Evolutionary conservation across 2,329 filamentous ascomycete genomes (phyloP), one percentile per base, ranked within the genome.

Genomic region (Colletotrichum sp.): DNA sequence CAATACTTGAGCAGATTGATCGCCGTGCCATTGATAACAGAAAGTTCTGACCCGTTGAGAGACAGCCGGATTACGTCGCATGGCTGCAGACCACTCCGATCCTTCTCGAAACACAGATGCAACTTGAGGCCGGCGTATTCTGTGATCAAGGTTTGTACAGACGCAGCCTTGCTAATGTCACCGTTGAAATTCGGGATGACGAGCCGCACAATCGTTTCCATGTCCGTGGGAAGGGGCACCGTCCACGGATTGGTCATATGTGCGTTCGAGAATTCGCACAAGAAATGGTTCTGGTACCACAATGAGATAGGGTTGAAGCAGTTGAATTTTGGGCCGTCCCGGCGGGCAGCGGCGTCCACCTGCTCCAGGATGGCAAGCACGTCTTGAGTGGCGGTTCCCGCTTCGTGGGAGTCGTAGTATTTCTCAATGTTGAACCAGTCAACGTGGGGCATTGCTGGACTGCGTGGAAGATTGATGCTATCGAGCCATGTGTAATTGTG

Each of bases 401-500:
- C n/a, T 22, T 48, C 10, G 6, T 22, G 10, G 43, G 43, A 22
- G 18, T 48, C 6, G 22, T 27, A 58, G 25, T 28, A 9, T 9
- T 18, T 58, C 1, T 27, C 13, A 15, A 58, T 27, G 22, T 58
- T 18, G 25, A 27, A 16, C 3, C 15, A 58, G 55, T 58, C 55
- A 25, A 16, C 55, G 0, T 28, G 3, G 2, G 55, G 55, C 8
- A 10, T 28, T 28, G 13, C 8, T 28, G 22, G 12, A 18, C 8
- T 18, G 6, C 7, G 28, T 15, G 15, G 0, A 58, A 27, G 8
- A 18, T 10, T 9, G 25, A 1, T 15, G 25, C 1, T 58, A 1
- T 25, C 13, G 16, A 58, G 55, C 4, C 25, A 58, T 13, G 8
- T 12, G 22, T 10, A 18, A 18, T 28, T 13, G 55, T 4, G 55